Evolutionary conservation across 2,329 filamentous ascomycete species (phyloP), one percentile per base, ranked within the genome.

Genomic region (Botrytis porri): DNA sequence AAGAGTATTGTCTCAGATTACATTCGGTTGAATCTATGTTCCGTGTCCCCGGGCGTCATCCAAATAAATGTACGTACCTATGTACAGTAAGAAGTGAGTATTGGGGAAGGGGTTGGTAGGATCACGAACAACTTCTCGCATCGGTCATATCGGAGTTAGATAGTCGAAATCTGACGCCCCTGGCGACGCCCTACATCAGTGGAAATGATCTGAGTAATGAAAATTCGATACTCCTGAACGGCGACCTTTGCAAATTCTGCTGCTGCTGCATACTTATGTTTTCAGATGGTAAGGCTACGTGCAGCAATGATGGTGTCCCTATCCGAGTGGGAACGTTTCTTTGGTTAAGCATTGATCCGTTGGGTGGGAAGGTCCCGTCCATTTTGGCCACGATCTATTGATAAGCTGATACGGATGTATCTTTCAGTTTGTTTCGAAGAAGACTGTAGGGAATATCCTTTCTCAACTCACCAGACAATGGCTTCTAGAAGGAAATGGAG

Each of bases 261-360:
- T 71, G 20, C 60, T 54, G n/a, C 51, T 54, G 29, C 22, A 64
- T 7, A 45, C 37, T 41, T 14, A 51, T 51, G 25, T 59, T 22
- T 54, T 71, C 60, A 39, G 35, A 54, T 65, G 43, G 37, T 35
- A 43, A 71, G 69, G 69, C 59, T 57, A 41, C 35, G 43, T 71
- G 69, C 69, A 71, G 69, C 43, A 71, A 45, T 48, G 60, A 54
- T n/a, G 39, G 69, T 70, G 69, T 39, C 37, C 61, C 43, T 71
- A 71, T 48, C 69, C 59, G 69, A 64, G 60, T 32, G 65, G 69
- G 60, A 57, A 54, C 25, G 64, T 54, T 67, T 67, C 64, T 54
- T 67, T 67, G 64, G 64, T 67, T 20, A 41, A 67, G 64, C 64
- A 67, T 71, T 41, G 69, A 65, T 64, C 43, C 35, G 69, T 71